Conservation (phyloP, 805 yeast species). For the Kuraishia piskuri region DNA sequence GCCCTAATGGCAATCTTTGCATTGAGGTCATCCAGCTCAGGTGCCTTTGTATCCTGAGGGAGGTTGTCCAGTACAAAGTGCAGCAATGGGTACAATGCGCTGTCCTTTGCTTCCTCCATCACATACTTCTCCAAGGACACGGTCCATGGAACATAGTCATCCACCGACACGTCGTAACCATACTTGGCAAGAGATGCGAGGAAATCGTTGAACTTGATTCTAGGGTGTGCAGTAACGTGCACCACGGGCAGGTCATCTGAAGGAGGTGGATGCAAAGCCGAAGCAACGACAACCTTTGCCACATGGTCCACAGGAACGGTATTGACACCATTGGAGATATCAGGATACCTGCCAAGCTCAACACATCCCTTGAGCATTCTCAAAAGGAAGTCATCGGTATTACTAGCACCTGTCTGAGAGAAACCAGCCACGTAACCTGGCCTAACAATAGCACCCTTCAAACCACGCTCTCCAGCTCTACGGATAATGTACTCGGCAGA, state of each 20-base stretch:
- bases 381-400: constrained; percentile 92
- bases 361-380: constrained; percentile 93
- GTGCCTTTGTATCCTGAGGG: constrained; percentile 88
- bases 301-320: constrained; percentile 99
- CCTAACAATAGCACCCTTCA: constrained; percentile 82
- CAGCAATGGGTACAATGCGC: constrained; percentile 85
- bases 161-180: constrained; percentile 61
- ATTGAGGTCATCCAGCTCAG: constrained; percentile 85
- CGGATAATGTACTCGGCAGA: constrained; percentile 87
- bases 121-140: constrained; percentile 67
- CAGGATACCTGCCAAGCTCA: constrained; percentile 81
- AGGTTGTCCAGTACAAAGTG: constrained; percentile 92
- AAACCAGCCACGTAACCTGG: constrained; percentile 96
- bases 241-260: constrained; percentile 52
- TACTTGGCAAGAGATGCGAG: constrained; percentile 53
- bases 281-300: constrained; percentile 80
- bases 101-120: constrained; percentile 62
- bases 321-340: constrained; percentile 79
- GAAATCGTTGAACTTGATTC: constrained; percentile 73
- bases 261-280: constrained; percentile 70
- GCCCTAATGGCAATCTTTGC: constrained; percentile 59
- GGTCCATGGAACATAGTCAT: constrained; percentile 77
- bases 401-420: constrained; percentile 75
- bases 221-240: constrained; percentile 97
- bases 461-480: constrained; percentile 80